A percentile compares a stretch with the other conserved stretches of the same genome.
Conservation (phyloP, 495 filamentous ascomycete species). For the Daldinia bambusicola region DNA sequence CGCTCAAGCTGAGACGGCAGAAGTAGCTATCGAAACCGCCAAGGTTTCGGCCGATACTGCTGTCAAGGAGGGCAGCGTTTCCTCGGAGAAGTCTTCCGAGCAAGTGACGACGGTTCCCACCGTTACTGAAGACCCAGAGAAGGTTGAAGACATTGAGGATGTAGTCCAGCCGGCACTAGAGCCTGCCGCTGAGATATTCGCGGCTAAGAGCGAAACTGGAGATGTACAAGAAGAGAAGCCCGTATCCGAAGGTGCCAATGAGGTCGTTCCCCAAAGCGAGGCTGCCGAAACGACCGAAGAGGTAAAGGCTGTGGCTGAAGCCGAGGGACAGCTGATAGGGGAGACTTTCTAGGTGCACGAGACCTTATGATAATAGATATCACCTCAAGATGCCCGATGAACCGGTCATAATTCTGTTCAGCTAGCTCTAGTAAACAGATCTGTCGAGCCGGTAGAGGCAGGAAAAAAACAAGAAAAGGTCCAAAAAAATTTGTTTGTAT, state of each 20-base stretch:
- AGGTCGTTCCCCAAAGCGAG: slow-evolving; percentile 13
- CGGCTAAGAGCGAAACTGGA: slow-evolving; percentile 21
- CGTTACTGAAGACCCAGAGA: slow-evolving; percentile 32
- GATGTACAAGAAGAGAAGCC: slow-evolving; percentile 13
- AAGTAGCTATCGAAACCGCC: slow-evolving; percentile 43
- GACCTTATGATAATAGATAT: slow-evolving; percentile 12
- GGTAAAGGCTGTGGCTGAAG: slow-evolving; percentile 21
- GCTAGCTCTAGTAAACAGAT: slow-evolving; percentile 3
- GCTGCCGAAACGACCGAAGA: slow-evolving; percentile 3
- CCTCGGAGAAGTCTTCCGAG: slow-evolving; percentile 20
- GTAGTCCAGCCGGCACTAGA: slow-evolving; percentile 38
- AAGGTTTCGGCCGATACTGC: slow-evolving; percentile 38
- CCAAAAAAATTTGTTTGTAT: slow-evolving; percentile 35
- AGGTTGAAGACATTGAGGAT: slow-evolving; percentile 42
- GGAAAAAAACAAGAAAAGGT: slow-evolving; percentile 12
- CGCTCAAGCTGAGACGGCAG: slow-evolving; percentile 48
- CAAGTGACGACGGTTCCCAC: slow-evolving; percentile 15
- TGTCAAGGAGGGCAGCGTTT: slow-evolving; percentile 6
- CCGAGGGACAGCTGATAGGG: slow-evolving; percentile 20
- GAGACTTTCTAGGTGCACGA: slow-evolving; percentile 16
- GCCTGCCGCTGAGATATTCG: slow-evolving; percentile 13
- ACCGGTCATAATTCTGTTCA: background rate
- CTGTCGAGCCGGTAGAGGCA: background rate
- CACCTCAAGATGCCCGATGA: slow-evolving; percentile 11
- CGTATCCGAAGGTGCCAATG: slow-evolving; percentile 6